A percentile compares a stretch with the other conserved stretches of the same genome.
These are phyloP conservation scores for Plectosphaerella plurivora DNA, from an alignment of 2,329 filamentous ascomycete species.

Conservation along the genomic window DNA sequence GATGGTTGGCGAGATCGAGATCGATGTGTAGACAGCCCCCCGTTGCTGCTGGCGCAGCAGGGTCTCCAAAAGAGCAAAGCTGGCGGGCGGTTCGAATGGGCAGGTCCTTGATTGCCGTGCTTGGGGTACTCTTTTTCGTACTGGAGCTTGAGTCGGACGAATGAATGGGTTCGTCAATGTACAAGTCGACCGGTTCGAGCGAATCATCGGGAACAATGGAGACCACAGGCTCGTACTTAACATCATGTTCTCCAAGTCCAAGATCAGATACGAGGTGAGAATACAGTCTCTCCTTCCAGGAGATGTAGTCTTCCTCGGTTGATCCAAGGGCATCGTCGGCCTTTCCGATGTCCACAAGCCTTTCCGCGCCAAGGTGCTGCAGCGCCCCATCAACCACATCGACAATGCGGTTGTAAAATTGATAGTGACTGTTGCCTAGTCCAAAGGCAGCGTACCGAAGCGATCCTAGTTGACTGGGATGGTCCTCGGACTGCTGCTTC, in stretches of 20 bases:
- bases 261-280: not conserved
- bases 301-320: not conserved
- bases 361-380: conserved; percentile 73
- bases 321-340: not conserved
- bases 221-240: conserved; percentile 80
- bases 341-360: conserved; percentile 70
- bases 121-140: conserved; percentile 89
- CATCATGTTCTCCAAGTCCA: not conserved
- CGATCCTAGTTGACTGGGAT: conserved; percentile 69
- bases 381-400: conserved; percentile 82
- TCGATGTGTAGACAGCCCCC: conserved; percentile 97
- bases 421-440: conserved; percentile 98
- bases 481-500: conserved; percentile 70
- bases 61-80: conserved; percentile 60
- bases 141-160: conserved; percentile 77
- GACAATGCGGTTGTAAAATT: conserved; percentile 99
- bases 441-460: conserved; percentile 94
- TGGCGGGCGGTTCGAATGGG: conserved; percentile 84
- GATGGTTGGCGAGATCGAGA: conserved; percentile 76
- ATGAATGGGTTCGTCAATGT: conserved; percentile 93
- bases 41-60: conserved; percentile 52
- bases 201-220: conserved; percentile 72
- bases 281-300: not conserved
- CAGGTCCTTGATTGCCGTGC: conserved; percentile 95
- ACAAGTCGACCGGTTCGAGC: conserved; percentile 73